Conservation (phyloP, 768 basidiomycete genomes). For the Tricholomella constricta region DNA sequence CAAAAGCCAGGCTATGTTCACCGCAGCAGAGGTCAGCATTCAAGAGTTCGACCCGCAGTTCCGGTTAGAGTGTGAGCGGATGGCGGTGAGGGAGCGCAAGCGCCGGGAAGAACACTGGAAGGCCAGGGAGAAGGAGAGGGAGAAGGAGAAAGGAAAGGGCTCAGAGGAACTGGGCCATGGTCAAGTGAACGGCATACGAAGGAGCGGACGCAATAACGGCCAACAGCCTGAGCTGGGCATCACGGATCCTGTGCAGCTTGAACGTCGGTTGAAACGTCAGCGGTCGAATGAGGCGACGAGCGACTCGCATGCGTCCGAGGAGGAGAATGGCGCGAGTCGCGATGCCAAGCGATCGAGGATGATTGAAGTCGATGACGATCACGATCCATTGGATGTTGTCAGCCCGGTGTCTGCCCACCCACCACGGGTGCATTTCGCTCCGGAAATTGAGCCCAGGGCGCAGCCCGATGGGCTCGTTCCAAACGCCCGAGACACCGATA, state of each 20-base stretch:
- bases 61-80: constrained; percentile 81
- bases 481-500: constrained; percentile 21
- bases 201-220: constrained; percentile 76
- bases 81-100: constrained; percentile 76
- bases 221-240: constrained; percentile 69
- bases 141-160: constrained; percentile 36
- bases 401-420: constrained; percentile 35
- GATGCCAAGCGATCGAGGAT: constrained; percentile 62
- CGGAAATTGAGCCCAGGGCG: constrained; percentile 29
- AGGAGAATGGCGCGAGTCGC: constrained; percentile 47
- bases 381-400: constrained; percentile 49
- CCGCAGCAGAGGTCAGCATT: constrained; percentile 81
- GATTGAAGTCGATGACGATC: constrained; percentile 44
- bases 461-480: background rate
- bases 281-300: constrained; percentile 58
- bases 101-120: constrained; percentile 60
- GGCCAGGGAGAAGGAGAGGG: constrained; percentile 47
- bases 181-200: constrained; percentile 54
- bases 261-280: constrained; percentile 73
- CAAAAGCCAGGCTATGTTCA: constrained; percentile 89
- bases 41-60: constrained; percentile 84
- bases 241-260: constrained; percentile 74
- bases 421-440: constrained; percentile 54
- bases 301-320: constrained; percentile 55
- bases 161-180: constrained; percentile 24